Percentiles rank a stretch among this genome's conserved stretches.
Evolutionary conservation across 2,329 filamentous ascomycete species (phyloP).

Genomic region (Coleophoma eucalyptorum): DNA sequence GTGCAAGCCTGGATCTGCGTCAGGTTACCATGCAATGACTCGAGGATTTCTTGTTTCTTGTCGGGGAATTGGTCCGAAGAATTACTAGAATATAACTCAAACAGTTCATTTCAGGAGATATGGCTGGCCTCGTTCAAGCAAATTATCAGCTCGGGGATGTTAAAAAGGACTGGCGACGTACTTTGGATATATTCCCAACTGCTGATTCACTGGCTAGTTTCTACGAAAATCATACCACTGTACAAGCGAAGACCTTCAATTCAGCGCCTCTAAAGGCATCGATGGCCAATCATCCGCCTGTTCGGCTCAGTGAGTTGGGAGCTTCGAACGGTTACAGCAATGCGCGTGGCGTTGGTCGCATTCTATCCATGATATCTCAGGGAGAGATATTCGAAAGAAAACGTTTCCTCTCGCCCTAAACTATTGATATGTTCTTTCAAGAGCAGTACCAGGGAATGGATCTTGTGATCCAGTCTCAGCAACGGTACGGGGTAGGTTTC

Average conservation of each 20-base stretch:
- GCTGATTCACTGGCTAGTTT: too few relatives aligned
- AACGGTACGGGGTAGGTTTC: conserved; percentile 8
- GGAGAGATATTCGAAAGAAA: conserved; percentile 28
- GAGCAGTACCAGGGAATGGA: conserved; percentile 39
- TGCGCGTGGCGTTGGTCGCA: conserved; percentile 35
- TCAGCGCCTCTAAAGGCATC: too few relatives aligned
- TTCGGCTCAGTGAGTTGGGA: conserved; percentile 38
- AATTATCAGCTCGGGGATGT: conserved; percentile 6
- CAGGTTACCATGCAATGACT: conserved; percentile 36
- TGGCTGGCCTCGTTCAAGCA: too few relatives aligned
- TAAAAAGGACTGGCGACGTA: conserved; percentile 1
- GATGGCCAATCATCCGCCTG: too few relatives aligned
- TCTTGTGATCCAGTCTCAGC: conserved; percentile 27
- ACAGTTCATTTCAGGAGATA: conserved; percentile 28
- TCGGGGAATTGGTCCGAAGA: conserved; percentile 39
- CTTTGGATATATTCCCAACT: conserved; percentile 1
- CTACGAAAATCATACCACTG: too few relatives aligned
- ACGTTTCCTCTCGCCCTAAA: conserved; percentile 34
- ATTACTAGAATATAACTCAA: conserved; percentile 34
- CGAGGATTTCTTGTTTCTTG: conserved; percentile 37
- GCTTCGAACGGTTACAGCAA: conserved; percentile 42
- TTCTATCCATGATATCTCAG: conserved; percentile 34
- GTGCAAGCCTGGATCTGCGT: conserved; percentile 39
- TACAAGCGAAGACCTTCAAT: too few relatives aligned
- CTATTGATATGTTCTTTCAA: conserved; percentile 39